Evolutionary conservation across 768 basidiomycete species (phyloP), one percentile per base, ranked within the genome.

Genomic region (Basidioascus undulatus): DNA sequence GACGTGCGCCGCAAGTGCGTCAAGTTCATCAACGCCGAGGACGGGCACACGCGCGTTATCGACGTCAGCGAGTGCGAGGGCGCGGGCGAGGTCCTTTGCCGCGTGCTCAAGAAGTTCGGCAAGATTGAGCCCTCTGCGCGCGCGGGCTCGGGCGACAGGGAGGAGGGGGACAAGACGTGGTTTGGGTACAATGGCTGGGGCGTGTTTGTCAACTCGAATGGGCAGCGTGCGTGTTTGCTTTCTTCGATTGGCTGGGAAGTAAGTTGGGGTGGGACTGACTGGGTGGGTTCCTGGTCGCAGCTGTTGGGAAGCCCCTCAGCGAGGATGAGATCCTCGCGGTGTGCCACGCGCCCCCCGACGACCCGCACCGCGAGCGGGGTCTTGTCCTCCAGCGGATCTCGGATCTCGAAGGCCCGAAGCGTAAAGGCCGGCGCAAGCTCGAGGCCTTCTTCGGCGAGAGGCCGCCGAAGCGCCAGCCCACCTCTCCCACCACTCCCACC

Each of bases 181-280:
- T n/a, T n/a, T n/a, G n/a, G n/a, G n/a, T n/a, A n/a, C 1, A 82
- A 86, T 48, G 83, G 84, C 2, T 92, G 83, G 82, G 78, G 72
- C 23, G 75, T 83, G 0, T 89, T 70, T 55, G 60, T 79, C 19
- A 76, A 78, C n/a, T n/a, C n/a, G n/a, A n/a, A n/a, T n/a, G n/a
- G n/a, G n/a, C n/a, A n/a, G n/a, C n/a, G n/a, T n/a, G n/a, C n/a
- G n/a, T n/a, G n/a, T n/a, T n/a, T n/a, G n/a, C n/a, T n/a, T n/a
- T n/a, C n/a, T n/a, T n/a, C n/a, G n/a, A n/a, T n/a, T n/a, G n/a
- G n/a, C n/a, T n/a, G n/a, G n/a, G n/a, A n/a, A n/a, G n/a, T n/a
- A n/a, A n/a, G n/a, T n/a, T n/a, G n/a, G n/a, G n/a, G n/a, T n/a
- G n/a, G n/a, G n/a, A n/a, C n/a, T n/a, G n/a, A n/a, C n/a, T n/a